phyloP scores from a whole-genome alignment of 1,139 yeast genomes.

The Hansenula lynferdii region DNA sequence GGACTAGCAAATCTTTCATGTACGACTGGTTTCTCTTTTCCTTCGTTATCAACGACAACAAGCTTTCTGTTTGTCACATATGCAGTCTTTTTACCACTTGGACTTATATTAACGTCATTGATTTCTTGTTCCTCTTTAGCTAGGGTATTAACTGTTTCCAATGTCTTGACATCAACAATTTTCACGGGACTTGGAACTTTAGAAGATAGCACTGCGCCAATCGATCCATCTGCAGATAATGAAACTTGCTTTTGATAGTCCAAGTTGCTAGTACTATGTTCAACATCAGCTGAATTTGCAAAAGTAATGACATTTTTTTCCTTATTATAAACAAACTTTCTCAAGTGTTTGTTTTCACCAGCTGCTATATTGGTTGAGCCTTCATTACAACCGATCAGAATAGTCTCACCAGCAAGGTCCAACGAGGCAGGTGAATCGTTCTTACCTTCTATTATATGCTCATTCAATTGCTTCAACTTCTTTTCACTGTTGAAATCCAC shows the following conservation, averaged over 20 bases:
- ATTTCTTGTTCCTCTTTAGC: constrained; percentile 41
- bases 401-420: constrained; percentile 46
- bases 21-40: constrained; percentile 37
- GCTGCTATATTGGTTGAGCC: constrained; percentile 47
- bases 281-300: constrained; percentile 46
- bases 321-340: constrained; percentile 48
- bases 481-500: constrained; percentile 45
- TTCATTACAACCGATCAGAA: constrained; percentile 75
- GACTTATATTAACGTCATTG: constrained; percentile 41
- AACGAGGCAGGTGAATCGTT: constrained; percentile 77
- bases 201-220: constrained; percentile 64
- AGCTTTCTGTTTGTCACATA: constrained; percentile 52
- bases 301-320: constrained; percentile 58
- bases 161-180: constrained; percentile 51
- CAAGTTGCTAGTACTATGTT: constrained; percentile 33
- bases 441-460: constrained; percentile 51
- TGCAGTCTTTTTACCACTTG: constrained; percentile 48
- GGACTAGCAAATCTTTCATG: constrained; percentile 28
- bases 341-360: constrained; percentile 64
- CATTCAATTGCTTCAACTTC: constrained; percentile 56
- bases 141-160: constrained; percentile 44
- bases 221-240: constrained; percentile 46
- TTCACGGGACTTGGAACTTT: constrained; percentile 50
- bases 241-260: constrained; percentile 58
- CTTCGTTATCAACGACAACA: constrained; percentile 43